These are phyloP conservation scores for Saccharomyces hybrid DNA, from an alignment of 1,139 yeast genomes.

Conservation along the genomic window DNA sequence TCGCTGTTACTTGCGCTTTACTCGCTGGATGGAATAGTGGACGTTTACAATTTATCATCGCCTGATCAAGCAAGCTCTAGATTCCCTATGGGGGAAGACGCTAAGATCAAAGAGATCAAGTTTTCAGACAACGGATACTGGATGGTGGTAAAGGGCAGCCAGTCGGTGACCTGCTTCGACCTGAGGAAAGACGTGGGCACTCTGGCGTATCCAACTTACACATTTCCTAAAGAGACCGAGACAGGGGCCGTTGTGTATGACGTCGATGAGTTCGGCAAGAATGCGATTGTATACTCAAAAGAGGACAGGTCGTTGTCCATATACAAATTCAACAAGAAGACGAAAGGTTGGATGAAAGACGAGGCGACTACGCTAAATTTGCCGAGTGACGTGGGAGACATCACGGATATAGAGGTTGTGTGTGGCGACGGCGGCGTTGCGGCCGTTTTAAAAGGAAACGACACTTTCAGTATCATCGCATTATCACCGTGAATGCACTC, in stretches of 20 bases:
- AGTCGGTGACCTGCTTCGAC: slow-evolving; percentile 41
- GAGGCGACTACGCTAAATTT: neutral
- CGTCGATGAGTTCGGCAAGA: slow-evolving; percentile 14
- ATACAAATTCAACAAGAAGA: neutral
- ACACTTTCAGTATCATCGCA: neutral
- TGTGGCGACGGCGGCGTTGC: neutral
- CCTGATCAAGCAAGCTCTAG: slow-evolving; percentile 13
- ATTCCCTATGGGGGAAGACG: slow-evolving; percentile 11
- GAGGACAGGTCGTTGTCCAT: neutral
- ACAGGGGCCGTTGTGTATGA: slow-evolving; percentile 9
- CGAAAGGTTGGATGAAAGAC: neutral
- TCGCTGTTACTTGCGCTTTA: slow-evolving; percentile 22
- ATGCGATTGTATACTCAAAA: slow-evolving; percentile 4
- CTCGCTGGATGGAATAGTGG: slow-evolving; percentile 7
- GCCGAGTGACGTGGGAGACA: neutral
- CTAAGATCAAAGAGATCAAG: slow-evolving; percentile 34
- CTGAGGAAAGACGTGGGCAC: slow-evolving; percentile 40
- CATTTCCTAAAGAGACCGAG: neutral
- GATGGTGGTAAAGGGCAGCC: slow-evolving; percentile 36
- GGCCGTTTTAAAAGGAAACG: neutral
- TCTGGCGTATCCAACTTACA: slow-evolving; percentile 7
- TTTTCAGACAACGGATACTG: slow-evolving; percentile 71
- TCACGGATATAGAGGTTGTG: neutral
- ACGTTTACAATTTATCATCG: slow-evolving; percentile 13
- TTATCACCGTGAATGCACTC: neutral